phyloP scores from a whole-genome alignment of 208 protist species.

The Leishmania gerbilli region DNA sequence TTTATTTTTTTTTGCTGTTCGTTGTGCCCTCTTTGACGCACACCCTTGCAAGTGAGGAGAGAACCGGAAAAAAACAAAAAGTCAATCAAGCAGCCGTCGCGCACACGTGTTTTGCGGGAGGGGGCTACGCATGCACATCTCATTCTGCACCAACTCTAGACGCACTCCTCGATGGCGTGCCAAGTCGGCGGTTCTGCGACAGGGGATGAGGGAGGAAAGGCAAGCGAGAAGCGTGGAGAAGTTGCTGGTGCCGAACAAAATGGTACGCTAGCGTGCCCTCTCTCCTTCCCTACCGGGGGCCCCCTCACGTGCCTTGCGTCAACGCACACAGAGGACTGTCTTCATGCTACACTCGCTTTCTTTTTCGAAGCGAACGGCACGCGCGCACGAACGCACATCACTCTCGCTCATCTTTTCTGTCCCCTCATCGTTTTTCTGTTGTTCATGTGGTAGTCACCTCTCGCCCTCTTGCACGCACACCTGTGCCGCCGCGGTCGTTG shows the following conservation, averaged over 20 bases:
- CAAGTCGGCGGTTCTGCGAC: not conserved
- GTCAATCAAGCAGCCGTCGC: not conserved
- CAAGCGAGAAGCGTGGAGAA: not conserved
- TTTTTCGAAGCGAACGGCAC: not conserved
- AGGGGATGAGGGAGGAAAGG: not conserved
- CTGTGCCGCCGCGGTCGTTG: not conserved
- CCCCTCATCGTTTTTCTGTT: not conserved
- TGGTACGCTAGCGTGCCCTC: not conserved
- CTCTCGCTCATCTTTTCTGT: not conserved
- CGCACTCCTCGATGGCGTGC: not conserved
- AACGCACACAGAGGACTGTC: not conserved
- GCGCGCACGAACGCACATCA: not conserved
- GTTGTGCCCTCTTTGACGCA: not conserved
- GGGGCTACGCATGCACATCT: not conserved
- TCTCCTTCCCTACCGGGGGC: not conserved
- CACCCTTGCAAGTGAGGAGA: not conserved
- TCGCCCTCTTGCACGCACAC: not conserved
- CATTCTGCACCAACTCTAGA: not conserved
- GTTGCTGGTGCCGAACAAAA: not conserved
- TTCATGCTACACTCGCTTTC: not conserved
- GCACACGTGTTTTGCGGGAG: not conserved
- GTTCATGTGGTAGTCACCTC: not conserved
- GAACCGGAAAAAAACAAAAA: not conserved
- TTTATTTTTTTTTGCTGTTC: not conserved
- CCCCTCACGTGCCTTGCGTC: not conserved